phyloP scores from a whole-genome alignment of 306 rosid genomes.

The Dryas drummondii region DNA sequence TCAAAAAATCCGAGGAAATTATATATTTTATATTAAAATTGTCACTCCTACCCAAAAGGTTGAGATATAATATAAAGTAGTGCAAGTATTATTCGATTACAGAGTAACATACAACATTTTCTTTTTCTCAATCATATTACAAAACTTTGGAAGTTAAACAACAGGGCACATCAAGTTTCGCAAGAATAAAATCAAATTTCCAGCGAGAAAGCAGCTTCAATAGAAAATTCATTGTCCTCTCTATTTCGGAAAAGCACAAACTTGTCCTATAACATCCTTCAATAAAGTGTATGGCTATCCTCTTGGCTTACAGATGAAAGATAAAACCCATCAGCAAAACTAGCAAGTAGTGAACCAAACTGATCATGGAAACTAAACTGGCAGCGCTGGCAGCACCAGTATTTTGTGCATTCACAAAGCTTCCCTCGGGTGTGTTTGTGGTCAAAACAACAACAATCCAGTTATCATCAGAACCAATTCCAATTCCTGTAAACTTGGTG shows the following conservation, averaged over 20 bases:
- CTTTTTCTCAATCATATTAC: neutral
- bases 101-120: neutral
- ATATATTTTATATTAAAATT: neutral
- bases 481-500: conserved; percentile 63
- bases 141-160: neutral
- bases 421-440: conserved; percentile 68
- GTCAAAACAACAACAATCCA: conserved; percentile 86
- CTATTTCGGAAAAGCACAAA: conserved; percentile 4
- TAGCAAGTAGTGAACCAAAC: conserved; percentile 40
- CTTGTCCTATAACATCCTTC: conserved; percentile 4
- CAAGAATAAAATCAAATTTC: conserved; percentile 23
- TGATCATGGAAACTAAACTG: conserved; percentile 39
- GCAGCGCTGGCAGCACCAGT: conserved; percentile 21
- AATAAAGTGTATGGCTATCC: conserved; percentile 19
- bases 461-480: conserved; percentile 69
- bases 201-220: conserved; percentile 18
- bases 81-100: neutral
- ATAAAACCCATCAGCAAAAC: conserved; percentile 43
- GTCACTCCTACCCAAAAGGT: neutral
- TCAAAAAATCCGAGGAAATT: too few relatives aligned
- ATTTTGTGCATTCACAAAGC: conserved; percentile 45
- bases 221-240: conserved; percentile 7
- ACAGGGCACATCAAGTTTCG: conserved; percentile 19
- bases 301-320: conserved; percentile 45
- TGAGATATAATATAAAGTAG: neutral